Percentiles rank a stretch among this genome's conserved stretches.
Evolutionary conservation across 805 yeast genomes (phyloP).

Genomic region (Allodekkera sacchari): DNA sequence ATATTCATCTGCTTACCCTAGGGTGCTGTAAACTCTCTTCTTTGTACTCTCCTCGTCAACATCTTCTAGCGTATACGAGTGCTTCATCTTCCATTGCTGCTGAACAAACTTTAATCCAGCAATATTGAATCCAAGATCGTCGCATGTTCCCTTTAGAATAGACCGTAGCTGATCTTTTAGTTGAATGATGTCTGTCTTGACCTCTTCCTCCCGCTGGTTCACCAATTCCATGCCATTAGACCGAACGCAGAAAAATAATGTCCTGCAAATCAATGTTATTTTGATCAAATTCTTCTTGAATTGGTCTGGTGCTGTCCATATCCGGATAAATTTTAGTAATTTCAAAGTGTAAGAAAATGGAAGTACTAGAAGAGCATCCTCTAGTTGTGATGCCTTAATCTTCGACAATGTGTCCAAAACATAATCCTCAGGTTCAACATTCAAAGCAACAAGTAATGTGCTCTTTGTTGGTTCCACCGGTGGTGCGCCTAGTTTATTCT

Average conservation of each 20-base stretch:
- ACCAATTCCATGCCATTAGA: slow-evolving; percentile 75
- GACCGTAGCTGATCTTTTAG: slow-evolving; percentile 57
- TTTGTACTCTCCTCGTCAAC: slow-evolving; percentile 48
- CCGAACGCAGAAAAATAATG: slow-evolving; percentile 66
- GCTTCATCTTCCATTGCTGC: slow-evolving; percentile 72
- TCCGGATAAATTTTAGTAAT: slow-evolving; percentile 62
- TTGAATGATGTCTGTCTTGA: slow-evolving; percentile 55
- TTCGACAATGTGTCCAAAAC: slow-evolving; percentile 63
- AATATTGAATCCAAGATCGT: slow-evolving; percentile 72
- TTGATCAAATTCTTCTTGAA: slow-evolving; percentile 37
- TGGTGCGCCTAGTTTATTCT: slow-evolving; percentile 35
- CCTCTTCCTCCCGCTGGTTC: slow-evolving; percentile 50
- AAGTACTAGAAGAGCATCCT: slow-evolving; percentile 84
- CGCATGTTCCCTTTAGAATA: slow-evolving; percentile 41
- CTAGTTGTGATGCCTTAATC: slow-evolving; percentile 78
- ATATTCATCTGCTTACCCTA: slow-evolving; percentile 11
- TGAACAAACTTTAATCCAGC: slow-evolving; percentile 72
- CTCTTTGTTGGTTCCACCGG: slow-evolving; percentile 58
- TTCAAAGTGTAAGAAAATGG: slow-evolving; percentile 79
- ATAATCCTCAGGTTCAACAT: slow-evolving; percentile 65
- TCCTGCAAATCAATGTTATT: slow-evolving; percentile 60
- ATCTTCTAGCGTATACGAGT: slow-evolving; percentile 66
- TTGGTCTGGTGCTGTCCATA: slow-evolving; percentile 52
- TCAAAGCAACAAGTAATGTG: slow-evolving; percentile 66
- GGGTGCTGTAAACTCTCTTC: slow-evolving; percentile 58